phyloP scores from a whole-genome alignment of 2,329 filamentous ascomycete species.

The Hypoxylon sp. region DNA sequence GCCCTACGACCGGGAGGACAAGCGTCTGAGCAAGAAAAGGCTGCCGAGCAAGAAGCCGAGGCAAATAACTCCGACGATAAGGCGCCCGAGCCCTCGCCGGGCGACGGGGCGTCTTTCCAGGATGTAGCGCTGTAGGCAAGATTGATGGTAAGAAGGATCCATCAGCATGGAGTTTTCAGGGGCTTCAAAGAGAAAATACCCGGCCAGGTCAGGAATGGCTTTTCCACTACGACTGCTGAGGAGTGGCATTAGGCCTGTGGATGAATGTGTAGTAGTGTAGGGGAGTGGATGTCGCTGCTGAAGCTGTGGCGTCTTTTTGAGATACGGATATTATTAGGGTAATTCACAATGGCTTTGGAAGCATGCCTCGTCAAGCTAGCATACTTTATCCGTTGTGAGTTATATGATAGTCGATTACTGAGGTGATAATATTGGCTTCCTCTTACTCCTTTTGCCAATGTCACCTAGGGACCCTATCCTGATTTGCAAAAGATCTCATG shows the following conservation, averaged over 20 bases:
- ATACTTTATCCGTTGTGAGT: neutral
- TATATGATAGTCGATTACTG: neutral
- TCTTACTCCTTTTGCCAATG: no score
- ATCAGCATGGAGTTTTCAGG: conserved; percentile 41
- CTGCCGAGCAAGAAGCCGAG: conserved; percentile 52
- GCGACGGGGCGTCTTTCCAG: conserved; percentile 71
- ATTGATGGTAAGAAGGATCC: conserved; percentile 11
- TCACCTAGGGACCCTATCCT: neutral
- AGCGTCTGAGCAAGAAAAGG: conserved; percentile 40
- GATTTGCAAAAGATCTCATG: no score
- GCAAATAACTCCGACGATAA: conserved; percentile 52
- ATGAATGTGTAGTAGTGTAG: conserved; percentile 35
- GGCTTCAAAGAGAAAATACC: conserved; percentile 24
- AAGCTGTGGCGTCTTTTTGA: neutral
- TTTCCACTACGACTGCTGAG: neutral
- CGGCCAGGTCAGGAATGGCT: conserved; percentile 26
- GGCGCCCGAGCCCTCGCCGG: conserved; percentile 62
- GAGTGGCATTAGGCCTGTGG: conserved; percentile 13
- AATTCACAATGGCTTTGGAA: conserved; percentile 15
- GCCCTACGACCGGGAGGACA: conserved; percentile 58
- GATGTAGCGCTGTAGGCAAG: conserved; percentile 67
- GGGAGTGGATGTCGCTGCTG: neutral
- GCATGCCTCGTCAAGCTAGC: neutral
- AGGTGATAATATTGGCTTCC: neutral
- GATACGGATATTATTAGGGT: conserved; percentile 3